Evolutionary conservation across 1,139 yeast genomes (phyloP), one percentile per base, ranked within the genome.

Genomic region (Sporopachydermia cereana): DNA sequence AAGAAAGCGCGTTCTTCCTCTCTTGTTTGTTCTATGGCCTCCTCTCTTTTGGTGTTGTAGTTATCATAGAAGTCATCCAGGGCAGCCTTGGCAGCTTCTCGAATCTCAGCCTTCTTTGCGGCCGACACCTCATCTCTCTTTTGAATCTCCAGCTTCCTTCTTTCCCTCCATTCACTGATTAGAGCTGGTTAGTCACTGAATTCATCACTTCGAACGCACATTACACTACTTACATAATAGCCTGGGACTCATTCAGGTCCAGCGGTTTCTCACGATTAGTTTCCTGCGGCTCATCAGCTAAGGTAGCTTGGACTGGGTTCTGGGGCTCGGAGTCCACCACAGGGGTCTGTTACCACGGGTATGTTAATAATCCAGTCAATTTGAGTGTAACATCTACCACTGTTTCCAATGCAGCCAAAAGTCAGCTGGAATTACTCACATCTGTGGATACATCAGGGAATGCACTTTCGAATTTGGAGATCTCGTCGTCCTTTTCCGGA

Each of bases 31-130:
- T 76, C 79, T 49, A 82, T 69, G 46, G 77, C 76, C 52, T 75
- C 75, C 47, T 86, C 94, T 65, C 80, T 84, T 68, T 91, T 91
- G 58, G 73, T 70, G 66, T 86, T 88, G 71, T 93, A 93, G 59
- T 82, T 83, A 55, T 88, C 96, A 64, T 93, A 93, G 65, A 91
- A 91, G 54, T 85, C 96, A 61, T 91, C 96, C 57, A 89, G 79
- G 46, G 91, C 80, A 59, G 79, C 77, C 57, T 79, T 77, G n/a
- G 98, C 98, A 51, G 81, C 80, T 44, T 76, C 72, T 47, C 82
- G 72, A 49, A 86, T 73, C 50, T 81, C 89, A 42, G 71, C 69
- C 60, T 84, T 77, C 60, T 78, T 84, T 53, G 75, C 69, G 18
- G 68, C 68, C 54, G 84, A 82, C 51, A 77, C 76, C 53, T 75